Evolutionary conservation across 2,329 filamentous ascomycete genomes (phyloP), one percentile per base, ranked within the genome.

Genomic region (Immersiporthe knoxdaviesiana): DNA sequence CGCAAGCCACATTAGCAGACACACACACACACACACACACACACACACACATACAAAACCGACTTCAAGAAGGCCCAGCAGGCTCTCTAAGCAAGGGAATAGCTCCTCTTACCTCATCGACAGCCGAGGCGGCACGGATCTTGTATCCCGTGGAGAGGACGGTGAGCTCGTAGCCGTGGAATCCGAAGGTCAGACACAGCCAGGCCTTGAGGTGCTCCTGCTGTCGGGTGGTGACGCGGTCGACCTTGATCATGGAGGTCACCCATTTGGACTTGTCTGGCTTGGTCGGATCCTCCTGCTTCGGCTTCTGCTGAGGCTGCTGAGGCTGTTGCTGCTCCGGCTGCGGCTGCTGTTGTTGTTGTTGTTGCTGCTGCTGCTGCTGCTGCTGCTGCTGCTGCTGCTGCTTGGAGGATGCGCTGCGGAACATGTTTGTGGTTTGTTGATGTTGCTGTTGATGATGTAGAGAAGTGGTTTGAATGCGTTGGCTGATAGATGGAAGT

Each of bases 171-270:
- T 50, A 68, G 1, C 21, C n/a, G 1, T 39, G 24, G 11, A 5
- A 47, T 24, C 66, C 66, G 16, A 68, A 68, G 11, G 50, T 27
- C 32, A 68, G 39, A 16, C 32, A 47, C 18, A 68, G 66, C 66
- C 61, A 68, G 2, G 66, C 14, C 5, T 39, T 59, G 7, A 68
- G 66, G n/a, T 65, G 66, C 7, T 60, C 7, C 30, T 54, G 66
- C 39, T 65, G 56, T 59, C 56, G 27, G 30, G 30, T 3, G 16
- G 56, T 52, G 8, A 65, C 21, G 1, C 24, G 16, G 16, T 47
- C 37, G 37, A 44, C 24, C 35, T 37, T 27, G 37, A 62, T 30
- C 35, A 24, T 44, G 35, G 59, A 41, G 32, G 37, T 62, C 24
- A 44, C 37, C 59, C 59, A 62, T 62, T 39, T 14, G 14, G 59